Conservation (phyloP, 148 eudicot genomes). For the Rhododendron simsii region DNA sequence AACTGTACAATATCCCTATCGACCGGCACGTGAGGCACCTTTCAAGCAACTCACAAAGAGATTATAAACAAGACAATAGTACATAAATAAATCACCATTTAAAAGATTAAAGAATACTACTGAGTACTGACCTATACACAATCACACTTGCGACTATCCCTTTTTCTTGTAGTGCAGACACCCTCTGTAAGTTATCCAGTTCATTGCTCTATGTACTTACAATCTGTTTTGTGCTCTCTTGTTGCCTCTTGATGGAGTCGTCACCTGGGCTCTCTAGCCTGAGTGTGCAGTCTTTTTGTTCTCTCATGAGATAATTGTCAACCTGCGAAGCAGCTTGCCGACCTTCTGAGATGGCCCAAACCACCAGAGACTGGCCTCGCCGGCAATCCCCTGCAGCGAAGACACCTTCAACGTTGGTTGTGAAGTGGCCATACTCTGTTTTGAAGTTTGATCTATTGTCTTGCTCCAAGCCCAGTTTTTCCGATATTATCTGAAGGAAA, state of each 20-base stretch:
- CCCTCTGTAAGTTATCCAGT: not conserved
- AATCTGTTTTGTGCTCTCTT: constrained; percentile 27
- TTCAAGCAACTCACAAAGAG: not conserved
- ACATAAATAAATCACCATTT: not conserved
- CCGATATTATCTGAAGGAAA: constrained; percentile 43
- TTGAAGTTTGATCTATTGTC: constrained; percentile 93
- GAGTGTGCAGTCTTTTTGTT: constrained; percentile 24
- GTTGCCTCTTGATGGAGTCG: constrained; percentile 23
- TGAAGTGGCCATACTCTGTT: constrained; percentile 29
- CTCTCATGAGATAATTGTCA: constrained; percentile 63
- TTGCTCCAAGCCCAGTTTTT: constrained; percentile 72
- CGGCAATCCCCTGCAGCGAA: constrained; percentile 98
- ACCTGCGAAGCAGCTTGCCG: constrained; percentile 90
- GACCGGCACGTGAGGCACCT: constrained; percentile 10
- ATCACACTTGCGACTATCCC: not conserved
- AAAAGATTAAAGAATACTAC: not conserved
- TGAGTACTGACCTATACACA: not conserved
- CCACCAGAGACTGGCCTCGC: constrained; percentile 94
- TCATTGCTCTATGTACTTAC: constrained; percentile 22
- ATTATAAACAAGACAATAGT: constrained; percentile 3
- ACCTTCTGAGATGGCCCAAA: constrained; percentile 96
- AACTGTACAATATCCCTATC: constrained; percentile 33
- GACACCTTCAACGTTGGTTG: constrained; percentile 80
- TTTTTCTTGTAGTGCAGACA: not conserved
- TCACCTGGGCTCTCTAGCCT: constrained; percentile 22